phyloP scores from a whole-genome alignment of 257 asterid genomes.

The Voacanga thouarsii region DNA sequence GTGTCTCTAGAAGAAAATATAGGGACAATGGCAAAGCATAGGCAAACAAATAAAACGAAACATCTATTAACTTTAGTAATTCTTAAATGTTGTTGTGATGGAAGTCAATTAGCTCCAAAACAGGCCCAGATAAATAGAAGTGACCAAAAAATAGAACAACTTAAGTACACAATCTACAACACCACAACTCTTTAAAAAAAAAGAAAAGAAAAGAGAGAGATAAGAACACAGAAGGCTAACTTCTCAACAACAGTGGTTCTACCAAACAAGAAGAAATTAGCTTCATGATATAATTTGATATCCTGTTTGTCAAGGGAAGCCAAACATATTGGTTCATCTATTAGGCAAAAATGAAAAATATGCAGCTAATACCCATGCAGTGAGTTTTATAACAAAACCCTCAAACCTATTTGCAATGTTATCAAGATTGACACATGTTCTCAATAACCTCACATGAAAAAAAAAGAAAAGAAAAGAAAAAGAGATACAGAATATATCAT shows the following conservation, averaged over 20 bases:
- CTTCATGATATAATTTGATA: not conserved
- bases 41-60: too few species aligned
- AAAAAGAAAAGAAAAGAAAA: too few species aligned
- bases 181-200: not conserved
- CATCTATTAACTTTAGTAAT: too few species aligned
- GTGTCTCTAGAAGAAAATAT: too few species aligned
- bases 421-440: not conserved
- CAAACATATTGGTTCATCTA: not conserved
- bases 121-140: not conserved
- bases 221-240: not conserved
- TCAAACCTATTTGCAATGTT: not conserved
- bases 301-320: not conserved
- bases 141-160: not conserved
- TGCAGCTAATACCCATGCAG: not conserved
- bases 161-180: not conserved
- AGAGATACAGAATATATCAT: conserved; percentile 48
- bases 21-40: too few species aligned
- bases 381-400: not conserved
- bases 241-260: not conserved
- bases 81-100: too few species aligned
- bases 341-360: not conserved
- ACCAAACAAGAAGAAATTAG: not conserved
- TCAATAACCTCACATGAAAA: not conserved
- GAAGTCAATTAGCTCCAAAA: too few species aligned
- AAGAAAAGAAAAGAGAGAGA: too few species aligned